Evolutionary conservation across 306 rosid genomes (phyloP).

Genomic region (Lathyrus tuberosus): DNA sequence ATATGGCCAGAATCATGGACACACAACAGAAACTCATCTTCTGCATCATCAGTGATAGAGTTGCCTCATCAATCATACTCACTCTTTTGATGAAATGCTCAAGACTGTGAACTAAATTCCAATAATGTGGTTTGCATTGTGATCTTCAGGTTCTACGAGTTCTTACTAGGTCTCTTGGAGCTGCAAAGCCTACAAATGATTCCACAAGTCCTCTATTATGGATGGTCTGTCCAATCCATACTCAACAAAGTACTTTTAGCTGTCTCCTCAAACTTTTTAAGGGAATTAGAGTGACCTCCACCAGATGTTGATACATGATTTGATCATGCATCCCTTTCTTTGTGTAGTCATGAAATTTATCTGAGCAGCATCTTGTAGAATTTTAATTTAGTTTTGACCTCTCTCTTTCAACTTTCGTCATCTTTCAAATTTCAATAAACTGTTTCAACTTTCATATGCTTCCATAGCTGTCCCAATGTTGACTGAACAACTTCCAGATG

Average conservation of each 20-base stretch:
- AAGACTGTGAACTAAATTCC: neutral
- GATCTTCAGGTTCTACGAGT: neutral
- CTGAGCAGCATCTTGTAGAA: neutral
- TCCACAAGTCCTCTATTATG: no score
- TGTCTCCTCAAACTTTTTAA: no score
- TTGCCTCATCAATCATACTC: neutral
- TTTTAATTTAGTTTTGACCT: neutral
- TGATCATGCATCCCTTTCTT: no score
- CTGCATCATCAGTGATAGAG: neutral
- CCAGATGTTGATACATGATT: neutral
- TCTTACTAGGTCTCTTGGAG: no score
- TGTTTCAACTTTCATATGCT: conserved; percentile 59
- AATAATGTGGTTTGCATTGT: neutral
- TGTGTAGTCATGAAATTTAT: no score
- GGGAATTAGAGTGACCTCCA: neutral
- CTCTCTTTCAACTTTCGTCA: neutral
- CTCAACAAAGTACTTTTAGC: no score
- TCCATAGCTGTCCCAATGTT: conserved; percentile 54
- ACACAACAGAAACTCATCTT: neutral
- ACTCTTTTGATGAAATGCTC: neutral
- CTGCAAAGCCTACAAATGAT: no score
- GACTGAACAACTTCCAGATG: conserved; percentile 40
- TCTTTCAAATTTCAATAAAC: conserved; percentile 21
- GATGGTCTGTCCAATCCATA: no score
- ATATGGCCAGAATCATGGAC: neutral